Conservation (phyloP, 1,139 yeast genomes). For the Kazachstania sp. region DNA sequence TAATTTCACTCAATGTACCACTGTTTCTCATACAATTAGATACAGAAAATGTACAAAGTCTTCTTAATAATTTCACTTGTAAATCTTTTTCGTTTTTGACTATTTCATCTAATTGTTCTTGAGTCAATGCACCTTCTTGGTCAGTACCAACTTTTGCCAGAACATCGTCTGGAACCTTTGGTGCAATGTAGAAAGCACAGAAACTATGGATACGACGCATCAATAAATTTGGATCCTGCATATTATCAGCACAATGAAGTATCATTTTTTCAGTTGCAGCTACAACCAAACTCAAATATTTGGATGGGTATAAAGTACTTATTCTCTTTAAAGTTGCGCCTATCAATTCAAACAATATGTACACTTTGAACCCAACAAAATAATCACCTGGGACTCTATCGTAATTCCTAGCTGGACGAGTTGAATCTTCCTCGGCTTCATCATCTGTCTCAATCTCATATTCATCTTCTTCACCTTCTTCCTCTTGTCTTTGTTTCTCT, state of each 20-base stretch:
- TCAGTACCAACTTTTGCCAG: slow-evolving; percentile 3
- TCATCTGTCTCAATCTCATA: slow-evolving; percentile 1
- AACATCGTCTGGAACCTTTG: slow-evolving; percentile 31
- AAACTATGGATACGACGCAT: slow-evolving; percentile 59
- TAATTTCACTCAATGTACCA: slow-evolving; percentile 11
- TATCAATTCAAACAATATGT: slow-evolving; percentile 57
- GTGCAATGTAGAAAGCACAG: slow-evolving; percentile 57
- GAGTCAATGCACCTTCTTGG: slow-evolving; percentile 17
- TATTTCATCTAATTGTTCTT: slow-evolving; percentile 39
- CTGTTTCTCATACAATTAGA: slow-evolving; percentile 33
- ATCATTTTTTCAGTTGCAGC: slow-evolving; percentile 47
- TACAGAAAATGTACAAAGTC: slow-evolving; percentile 39
- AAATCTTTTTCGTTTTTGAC: slow-evolving; percentile 27
- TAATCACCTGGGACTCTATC: slow-evolving; percentile 18
- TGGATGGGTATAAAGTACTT: slow-evolving; percentile 59
- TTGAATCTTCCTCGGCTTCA: not conserved
- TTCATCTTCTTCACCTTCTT: slow-evolving; percentile 5
- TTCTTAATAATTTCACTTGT: slow-evolving; percentile 37
- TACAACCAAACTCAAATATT: slow-evolving; percentile 61
- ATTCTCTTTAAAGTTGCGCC: slow-evolving; percentile 42
- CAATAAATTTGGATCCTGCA: slow-evolving; percentile 38
- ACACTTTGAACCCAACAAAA: slow-evolving; percentile 41
- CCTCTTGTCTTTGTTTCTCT: slow-evolving; percentile 13
- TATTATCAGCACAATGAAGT: slow-evolving; percentile 35
- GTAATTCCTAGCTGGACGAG: not conserved